Base-by-base conservation (phyloP, 2,329 filamentous ascomycete genomes). In the Trichoderma sp. region DNA sequence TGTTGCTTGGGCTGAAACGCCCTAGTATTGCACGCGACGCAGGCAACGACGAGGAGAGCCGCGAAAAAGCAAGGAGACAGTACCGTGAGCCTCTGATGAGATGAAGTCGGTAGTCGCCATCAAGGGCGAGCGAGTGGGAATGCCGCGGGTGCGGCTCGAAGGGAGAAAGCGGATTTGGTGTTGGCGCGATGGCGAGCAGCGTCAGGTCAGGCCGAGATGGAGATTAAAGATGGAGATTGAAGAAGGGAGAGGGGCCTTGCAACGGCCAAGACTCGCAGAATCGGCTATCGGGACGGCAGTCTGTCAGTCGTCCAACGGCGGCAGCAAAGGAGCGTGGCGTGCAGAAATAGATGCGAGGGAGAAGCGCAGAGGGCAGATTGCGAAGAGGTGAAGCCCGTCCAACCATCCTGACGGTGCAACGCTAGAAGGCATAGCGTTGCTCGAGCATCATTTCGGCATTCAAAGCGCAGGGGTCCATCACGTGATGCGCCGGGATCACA, bases 81-180 rank as follows among this genome's bases (percentile, higher is more conserved):
- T 79, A 85, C 83, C 83, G 75, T 83, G 82, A 71, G 80, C 76
- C 75, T 80, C 79, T 34, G 79, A 73, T 34, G 79, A 73, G 66
- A 81, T 73, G 63, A 75, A 72, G 65, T 81, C 80, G n/a, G 76
- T 75, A 21, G 78, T 78, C 46, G 81, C 79, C 80, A 81, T 81
- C 69, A 46, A 59, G 63, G 39, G 49, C 43, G 64, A 60, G 16
- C 18, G 46, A 37, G 58, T 39, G 63, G 65, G 55, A 63, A 37
- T 61, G 56, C 66, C 58, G 28, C 67, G 49, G 61, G 55, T 21
- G 46, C 60, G 51, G 54, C 55, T 51, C 51, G 32, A 43, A 59
- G 28, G 37, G 65, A 52, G 64, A 6, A 6, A 26, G 64, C 37
- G 37, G 30, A n/a, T 58, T 63, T 51, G 21, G 28, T 8, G 58